phyloP scores from a whole-genome alignment of 768 basidiomycete genomes.

The Trametes gibbosa region DNA sequence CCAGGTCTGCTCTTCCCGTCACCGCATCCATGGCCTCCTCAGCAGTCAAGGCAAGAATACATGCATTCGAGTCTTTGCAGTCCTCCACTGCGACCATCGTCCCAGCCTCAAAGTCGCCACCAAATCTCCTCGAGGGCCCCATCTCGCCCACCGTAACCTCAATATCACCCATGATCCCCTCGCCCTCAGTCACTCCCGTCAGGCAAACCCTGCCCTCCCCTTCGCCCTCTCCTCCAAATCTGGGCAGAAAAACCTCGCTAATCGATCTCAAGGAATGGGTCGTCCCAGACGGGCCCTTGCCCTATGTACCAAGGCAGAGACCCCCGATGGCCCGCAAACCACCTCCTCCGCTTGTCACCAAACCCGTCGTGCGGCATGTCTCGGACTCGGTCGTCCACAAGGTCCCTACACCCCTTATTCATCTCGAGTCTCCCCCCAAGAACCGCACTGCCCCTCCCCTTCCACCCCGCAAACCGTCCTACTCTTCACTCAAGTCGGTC shows the following conservation, averaged over 20 bases:
- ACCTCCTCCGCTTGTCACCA: constrained; percentile 4
- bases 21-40: constrained; percentile 11
- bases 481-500: constrained; percentile 42
- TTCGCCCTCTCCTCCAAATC: constrained; percentile 26
- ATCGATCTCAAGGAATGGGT: constrained; percentile 77
- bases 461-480: constrained; percentile 65
- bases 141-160: constrained; percentile 46
- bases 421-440: constrained; percentile 46
- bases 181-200: constrained; percentile 25
- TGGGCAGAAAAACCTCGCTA: constrained; percentile 50
- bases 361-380: constrained; percentile 18
- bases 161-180: constrained; percentile 42
- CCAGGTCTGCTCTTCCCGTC: background rate
- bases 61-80: constrained; percentile 58
- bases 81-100: constrained; percentile 25
- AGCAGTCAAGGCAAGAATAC: constrained; percentile 53
- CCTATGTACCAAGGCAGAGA: constrained; percentile 24
- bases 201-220: constrained; percentile 20
- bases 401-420: constrained; percentile 46
- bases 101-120: constrained; percentile 15
- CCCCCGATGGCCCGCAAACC: constrained; percentile 16
- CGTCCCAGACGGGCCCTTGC: constrained; percentile 53
- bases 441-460: constrained; percentile 48
- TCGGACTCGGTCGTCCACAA: constrained; percentile 21
- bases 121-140: constrained; percentile 46